Conservation (phyloP, 192 early-diverging fungal genomes). For the Coemansia sp. region DNA sequence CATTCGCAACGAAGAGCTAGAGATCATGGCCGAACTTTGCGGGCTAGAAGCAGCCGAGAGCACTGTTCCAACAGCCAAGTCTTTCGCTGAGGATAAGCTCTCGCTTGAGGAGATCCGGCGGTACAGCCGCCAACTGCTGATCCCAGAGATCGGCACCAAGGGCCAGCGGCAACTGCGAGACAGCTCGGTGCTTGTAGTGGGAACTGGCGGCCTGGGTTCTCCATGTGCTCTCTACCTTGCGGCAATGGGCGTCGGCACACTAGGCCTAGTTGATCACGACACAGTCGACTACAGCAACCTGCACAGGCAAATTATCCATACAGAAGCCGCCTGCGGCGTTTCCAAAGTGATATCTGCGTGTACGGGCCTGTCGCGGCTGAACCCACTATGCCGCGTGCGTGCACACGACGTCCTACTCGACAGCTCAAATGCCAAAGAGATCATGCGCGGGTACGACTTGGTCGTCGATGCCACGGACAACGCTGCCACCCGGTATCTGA, state of each 20-base stretch:
- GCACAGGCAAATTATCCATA: slow-evolving; percentile 94
- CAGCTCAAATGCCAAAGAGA: slow-evolving; percentile 77
- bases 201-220: slow-evolving; percentile 93
- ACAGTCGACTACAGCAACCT: slow-evolving; percentile 87
- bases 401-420: slow-evolving; percentile 77
- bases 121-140: slow-evolving; percentile 84
- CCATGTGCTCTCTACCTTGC: slow-evolving; percentile 89
- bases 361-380: slow-evolving; percentile 61
- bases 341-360: slow-evolving; percentile 81
- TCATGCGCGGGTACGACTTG: slow-evolving; percentile 77
- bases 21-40: slow-evolving; percentile 39
- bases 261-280: slow-evolving; percentile 96
- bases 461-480: slow-evolving; percentile 95
- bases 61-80: neutral
- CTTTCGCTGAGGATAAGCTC: slow-evolving; percentile 33
- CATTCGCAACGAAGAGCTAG: slow-evolving; percentile 45
- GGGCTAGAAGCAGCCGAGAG: slow-evolving; percentile 25
- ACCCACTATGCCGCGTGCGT: slow-evolving; percentile 64
- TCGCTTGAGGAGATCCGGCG: slow-evolving; percentile 75
- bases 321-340: slow-evolving; percentile 62
- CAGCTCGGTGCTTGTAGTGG: slow-evolving; percentile 80
- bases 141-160: slow-evolving; percentile 70
- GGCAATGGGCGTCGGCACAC: slow-evolving; percentile 80
- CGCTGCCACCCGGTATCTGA: slow-evolving; percentile 90
- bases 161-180: slow-evolving; percentile 80